phyloP scores from a whole-genome alignment of 148 eudicot genomes.

The Fagopyrum esculentum region DNA sequence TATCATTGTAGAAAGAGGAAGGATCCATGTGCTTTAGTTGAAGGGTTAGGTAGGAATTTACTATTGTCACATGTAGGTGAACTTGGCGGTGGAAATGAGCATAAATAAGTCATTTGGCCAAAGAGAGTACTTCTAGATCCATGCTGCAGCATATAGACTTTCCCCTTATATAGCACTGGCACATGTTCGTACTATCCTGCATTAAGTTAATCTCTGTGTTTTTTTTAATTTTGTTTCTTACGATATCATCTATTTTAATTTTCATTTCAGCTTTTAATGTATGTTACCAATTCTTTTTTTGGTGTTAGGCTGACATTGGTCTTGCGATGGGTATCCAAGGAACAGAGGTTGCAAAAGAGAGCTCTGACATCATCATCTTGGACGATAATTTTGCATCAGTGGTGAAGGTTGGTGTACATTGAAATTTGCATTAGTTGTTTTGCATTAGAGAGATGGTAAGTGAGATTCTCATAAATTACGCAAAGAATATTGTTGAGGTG shows the following conservation, averaged over 20 bases:
- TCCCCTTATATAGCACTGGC: neutral
- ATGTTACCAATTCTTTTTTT: neutral
- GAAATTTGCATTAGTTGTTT: constrained; percentile 3
- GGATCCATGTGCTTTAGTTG: no score
- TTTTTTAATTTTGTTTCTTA: neutral
- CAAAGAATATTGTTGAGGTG: neutral
- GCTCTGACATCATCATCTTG: constrained; percentile 89
- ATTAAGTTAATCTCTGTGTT: neutral
- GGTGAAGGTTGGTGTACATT: constrained; percentile 61
- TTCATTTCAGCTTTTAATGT: neutral
- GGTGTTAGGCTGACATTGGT: constrained; percentile 83
- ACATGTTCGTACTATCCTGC: neutral
- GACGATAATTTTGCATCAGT: constrained; percentile 97
- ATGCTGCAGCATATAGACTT: no score
- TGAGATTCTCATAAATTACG: neutral
- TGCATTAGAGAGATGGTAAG: neutral
- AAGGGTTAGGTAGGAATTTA: no score
- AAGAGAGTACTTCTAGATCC: no score
- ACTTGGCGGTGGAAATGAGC: no score
- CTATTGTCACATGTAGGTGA: no score
- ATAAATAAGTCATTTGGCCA: no score
- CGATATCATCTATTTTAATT: neutral
- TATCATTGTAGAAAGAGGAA: no score
- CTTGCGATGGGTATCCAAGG: constrained; percentile 98
- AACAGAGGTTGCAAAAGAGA: constrained; percentile 97